These are phyloP conservation scores for Diaporthe caulivora DNA, from an alignment of 2,329 filamentous ascomycete species.

Conservation along the genomic window DNA sequence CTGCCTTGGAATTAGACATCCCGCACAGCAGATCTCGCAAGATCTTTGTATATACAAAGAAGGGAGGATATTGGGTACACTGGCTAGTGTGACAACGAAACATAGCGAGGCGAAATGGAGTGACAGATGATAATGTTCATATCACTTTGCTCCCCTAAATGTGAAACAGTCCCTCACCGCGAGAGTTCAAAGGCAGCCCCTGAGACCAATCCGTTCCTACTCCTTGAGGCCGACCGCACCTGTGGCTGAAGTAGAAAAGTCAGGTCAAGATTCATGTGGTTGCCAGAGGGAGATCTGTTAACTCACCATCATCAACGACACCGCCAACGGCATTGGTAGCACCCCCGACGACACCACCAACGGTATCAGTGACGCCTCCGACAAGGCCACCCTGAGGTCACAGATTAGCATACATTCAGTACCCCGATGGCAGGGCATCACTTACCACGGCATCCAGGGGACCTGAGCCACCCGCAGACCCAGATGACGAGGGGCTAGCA, in stretches of 20 bases:
- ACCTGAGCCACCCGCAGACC: background rate
- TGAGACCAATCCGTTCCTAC: background rate
- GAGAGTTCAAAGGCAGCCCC: background rate
- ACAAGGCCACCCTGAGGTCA: constrained; percentile 24
- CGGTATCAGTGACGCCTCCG: constrained; percentile 5
- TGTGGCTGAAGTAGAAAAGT: background rate
- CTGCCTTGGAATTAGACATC: background rate
- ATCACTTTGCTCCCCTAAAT: background rate
- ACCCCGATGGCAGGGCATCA: background rate
- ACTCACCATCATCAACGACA: constrained; percentile 26
- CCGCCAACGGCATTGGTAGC: constrained; percentile 14
- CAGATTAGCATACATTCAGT: background rate
- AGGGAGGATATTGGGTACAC: constrained; percentile 22
- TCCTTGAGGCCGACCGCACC: constrained; percentile 16
- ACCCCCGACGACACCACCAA: background rate
- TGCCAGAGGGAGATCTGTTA: background rate
- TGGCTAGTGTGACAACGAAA: constrained; percentile 19
- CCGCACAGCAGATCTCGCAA: constrained; percentile 30
- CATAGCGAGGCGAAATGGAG: constrained; percentile 35
- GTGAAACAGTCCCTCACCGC: background rate
- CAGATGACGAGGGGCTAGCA: constrained; percentile 8
- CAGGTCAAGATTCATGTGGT: background rate
- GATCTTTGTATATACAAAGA: constrained; percentile 34
- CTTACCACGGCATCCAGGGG: constrained; percentile 7
- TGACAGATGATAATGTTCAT: constrained; percentile 6